phyloP scores from a whole-genome alignment of 129 eudicot genomes.

The Lonicera japonica region DNA sequence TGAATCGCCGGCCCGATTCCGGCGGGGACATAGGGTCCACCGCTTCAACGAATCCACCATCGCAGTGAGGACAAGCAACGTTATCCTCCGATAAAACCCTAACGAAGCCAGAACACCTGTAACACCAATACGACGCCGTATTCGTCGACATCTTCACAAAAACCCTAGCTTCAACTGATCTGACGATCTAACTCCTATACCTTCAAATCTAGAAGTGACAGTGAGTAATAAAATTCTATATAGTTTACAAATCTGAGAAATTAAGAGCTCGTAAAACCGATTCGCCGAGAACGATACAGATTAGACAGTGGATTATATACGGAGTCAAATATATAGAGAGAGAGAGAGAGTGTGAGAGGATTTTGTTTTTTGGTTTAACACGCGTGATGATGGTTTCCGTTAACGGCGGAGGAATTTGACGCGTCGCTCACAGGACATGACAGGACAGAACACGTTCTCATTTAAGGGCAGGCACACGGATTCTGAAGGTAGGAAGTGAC shows the following conservation, averaged over 20 bases:
- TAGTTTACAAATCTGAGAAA: too few relatives aligned
- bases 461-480: background rate
- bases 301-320: background rate
- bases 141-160: slow-evolving; percentile 26
- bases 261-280: too few relatives aligned
- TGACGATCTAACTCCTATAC: too few relatives aligned
- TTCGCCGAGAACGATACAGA: too few relatives aligned
- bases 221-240: too few relatives aligned
- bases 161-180: background rate
- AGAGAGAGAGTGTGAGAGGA: background rate
- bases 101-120: slow-evolving; percentile 62
- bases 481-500: background rate
- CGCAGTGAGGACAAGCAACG: slow-evolving; percentile 48
- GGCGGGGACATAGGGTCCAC: slow-evolving; percentile 33
- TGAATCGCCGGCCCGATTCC: slow-evolving; percentile 21
- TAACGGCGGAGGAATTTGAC: background rate
- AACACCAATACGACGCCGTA: slow-evolving; percentile 72
- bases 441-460: background rate
- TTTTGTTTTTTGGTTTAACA: slow-evolving; percentile 5
- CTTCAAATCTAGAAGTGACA: too few relatives aligned
- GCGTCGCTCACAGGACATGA: too few relatives aligned
- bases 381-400: slow-evolving; percentile 19
- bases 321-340: background rate
- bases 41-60: slow-evolving; percentile 59
- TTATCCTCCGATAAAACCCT: slow-evolving; percentile 24